Evolutionary conservation across 805 yeast species (phyloP), one percentile per base, ranked within the genome.

Genomic region (Sugiyamaella americana): DNA sequence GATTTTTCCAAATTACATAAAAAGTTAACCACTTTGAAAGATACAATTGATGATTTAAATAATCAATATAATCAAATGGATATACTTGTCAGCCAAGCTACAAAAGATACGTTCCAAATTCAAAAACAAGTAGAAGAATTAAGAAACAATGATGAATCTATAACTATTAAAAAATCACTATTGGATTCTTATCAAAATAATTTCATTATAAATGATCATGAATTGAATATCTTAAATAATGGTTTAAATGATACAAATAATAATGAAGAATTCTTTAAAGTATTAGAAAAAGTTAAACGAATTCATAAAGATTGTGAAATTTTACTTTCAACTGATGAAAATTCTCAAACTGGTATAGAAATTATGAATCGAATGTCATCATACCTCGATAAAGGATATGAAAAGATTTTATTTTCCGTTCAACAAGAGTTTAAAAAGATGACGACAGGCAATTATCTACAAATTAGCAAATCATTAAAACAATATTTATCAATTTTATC

Each of bases 121-220:
- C 58, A 60, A 2, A 52, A 44, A 4, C 64, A 61, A 26, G 54
- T 67, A 3, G 41, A 51, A 21, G 52, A 52, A 21, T 56, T 69
- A 11, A 46, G 47, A 24, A 42, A 42, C 1, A 59, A 60, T 46
- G 50, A 53, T 45, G 39, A 44, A 10, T 52, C 49, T 17, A 35
- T 62, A 17, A 37, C 45, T 11, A 34, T 49, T 34, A 60, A 66
- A 43, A 49, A 49, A 22, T 53, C 48, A 2, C 49, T 70, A 13
- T 51, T 66, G 23, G 54, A 56, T 17, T 58, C 67, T 1, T 63
- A 61, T 43, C 78, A 80, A 51, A 70, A 73, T 3, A 75, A 76
- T 47, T 87, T 84, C 58, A 77, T 89, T 0, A 62, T 91, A 38
- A 75, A 74, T 38, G 89, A 82, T 50, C 75, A 78, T 47, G 97